Percentiles rank a stretch among this genome's conserved stretches.
These are phyloP conservation scores for Thelonectria rubi DNA, from an alignment of 2,329 filamentous ascomycete genomes.

Conservation along the genomic window DNA sequence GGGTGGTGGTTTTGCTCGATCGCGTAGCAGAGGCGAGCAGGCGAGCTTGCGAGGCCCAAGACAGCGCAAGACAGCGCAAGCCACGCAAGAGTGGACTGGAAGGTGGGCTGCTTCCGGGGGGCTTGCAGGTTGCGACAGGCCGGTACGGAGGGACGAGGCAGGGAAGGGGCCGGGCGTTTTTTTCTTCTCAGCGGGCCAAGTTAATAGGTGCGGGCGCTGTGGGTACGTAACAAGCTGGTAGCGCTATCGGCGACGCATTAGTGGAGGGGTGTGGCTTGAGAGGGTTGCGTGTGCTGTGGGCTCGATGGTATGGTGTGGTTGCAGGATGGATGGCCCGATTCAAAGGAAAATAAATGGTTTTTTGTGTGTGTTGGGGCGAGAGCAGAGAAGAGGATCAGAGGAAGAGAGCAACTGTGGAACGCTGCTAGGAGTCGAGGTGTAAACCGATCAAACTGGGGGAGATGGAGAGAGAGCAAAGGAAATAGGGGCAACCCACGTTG, in stretches of 20 bases:
- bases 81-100: constrained; percentile 22
- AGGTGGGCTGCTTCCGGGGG: constrained; percentile 41
- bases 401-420: not conserved
- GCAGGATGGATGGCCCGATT: constrained; percentile 23
- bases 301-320: constrained; percentile 22
- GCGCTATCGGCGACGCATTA: constrained; percentile 24
- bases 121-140: not conserved
- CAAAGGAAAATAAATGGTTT: too few relatives aligned
- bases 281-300: constrained; percentile 27
- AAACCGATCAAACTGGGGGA: not conserved
- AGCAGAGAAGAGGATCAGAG: not conserved
- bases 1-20: constrained; percentile 19
- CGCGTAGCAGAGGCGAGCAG: not conserved
- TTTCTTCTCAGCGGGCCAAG: not conserved
- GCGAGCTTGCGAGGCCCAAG: constrained; percentile 2
- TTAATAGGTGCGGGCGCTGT: not conserved
- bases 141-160: not conserved
- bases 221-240: constrained; percentile 8
- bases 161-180: not conserved
- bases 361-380: not conserved
- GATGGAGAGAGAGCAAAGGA: not conserved
- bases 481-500: not conserved
- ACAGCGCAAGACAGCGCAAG: constrained; percentile 8
- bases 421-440: too few relatives aligned
- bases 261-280: constrained; percentile 30